Conservation (phyloP, 2,329 filamentous ascomycete species). For the Microascus cirrosus region DNA sequence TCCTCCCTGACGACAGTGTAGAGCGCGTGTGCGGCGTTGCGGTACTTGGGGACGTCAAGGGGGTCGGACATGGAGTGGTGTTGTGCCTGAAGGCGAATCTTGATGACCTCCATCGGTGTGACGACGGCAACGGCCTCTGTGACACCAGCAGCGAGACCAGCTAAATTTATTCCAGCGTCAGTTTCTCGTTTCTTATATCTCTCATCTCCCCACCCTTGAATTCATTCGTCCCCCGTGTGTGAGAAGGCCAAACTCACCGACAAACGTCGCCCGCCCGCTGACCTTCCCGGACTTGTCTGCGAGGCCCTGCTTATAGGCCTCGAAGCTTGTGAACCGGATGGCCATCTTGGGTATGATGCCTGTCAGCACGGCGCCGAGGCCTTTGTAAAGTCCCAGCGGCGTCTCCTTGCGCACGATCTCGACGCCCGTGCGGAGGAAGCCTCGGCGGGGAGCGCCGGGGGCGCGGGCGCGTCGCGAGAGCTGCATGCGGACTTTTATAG, state of each 20-base stretch:
- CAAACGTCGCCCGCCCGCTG: slow-evolving; percentile 56
- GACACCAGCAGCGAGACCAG: slow-evolving; percentile 83
- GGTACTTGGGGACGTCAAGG: slow-evolving; percentile 91
- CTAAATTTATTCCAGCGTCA: slow-evolving; percentile 17
- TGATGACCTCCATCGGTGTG: slow-evolving; percentile 98
- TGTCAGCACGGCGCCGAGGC: slow-evolving; percentile 89
- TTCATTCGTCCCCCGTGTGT: too few species aligned
- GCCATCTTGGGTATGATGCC: slow-evolving; percentile 99
- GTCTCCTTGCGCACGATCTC: slow-evolving; percentile 88
- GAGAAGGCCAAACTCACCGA: slow-evolving; percentile 17
- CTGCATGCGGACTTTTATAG: slow-evolving; percentile 99
- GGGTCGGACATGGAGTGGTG: slow-evolving; percentile 97
- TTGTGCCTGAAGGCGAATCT: slow-evolving; percentile 96
- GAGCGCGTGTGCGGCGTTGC: slow-evolving; percentile 71
- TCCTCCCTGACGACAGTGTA: slow-evolving; percentile 92
- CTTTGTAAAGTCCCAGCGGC: slow-evolving; percentile 89
- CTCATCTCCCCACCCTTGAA: not conserved
- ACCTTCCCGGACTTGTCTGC: slow-evolving; percentile 59
- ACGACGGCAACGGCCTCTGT: slow-evolving; percentile 95
- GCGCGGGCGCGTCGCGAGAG: slow-evolving; percentile 75
- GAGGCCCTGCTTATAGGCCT: slow-evolving; percentile 81
- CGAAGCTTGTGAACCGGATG: slow-evolving; percentile 95
- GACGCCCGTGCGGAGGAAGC: slow-evolving; percentile 75
- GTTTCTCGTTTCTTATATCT: not conserved
- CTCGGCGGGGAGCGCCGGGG: slow-evolving; percentile 75